Base-by-base conservation (phyloP, 768 basidiomycete species). In the Gloeostereum incarnatum region DNA sequence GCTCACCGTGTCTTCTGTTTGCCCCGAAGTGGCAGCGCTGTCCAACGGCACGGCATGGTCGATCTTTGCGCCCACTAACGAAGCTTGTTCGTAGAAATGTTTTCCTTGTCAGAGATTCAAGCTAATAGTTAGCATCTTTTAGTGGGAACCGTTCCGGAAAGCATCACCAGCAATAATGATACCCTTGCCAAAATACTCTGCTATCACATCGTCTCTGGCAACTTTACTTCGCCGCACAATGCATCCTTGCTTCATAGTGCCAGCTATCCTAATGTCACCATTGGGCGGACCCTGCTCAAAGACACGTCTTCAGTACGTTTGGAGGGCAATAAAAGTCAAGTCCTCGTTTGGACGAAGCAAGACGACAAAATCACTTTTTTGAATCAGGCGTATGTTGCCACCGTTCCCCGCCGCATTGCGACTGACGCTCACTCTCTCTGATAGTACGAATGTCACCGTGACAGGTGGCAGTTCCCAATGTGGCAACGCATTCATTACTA, bases 241-340 rank as follows among this genome's bases (percentile, higher is more conserved):
- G 56, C 59, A 8, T 53, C 57, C 11, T 69, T 59, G 40, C 60
- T 66, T 4, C 42, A 57, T 7, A 60, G 66, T 13, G 56, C 59
- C 8, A 53, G 57, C 11, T 70, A 59, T 40, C 79, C 81, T 2
- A 74, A 71, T 46, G 62, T 67, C 45, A 82, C 81, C 0, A 56
- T 87, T 38, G 78, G 76, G 1, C 69, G 78, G 27, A 79, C 82
- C 0, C 58, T 78, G n/a, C 63, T 84, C 31, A 70, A 68, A 29
- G 64, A 70, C 26, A 48, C 68, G 0, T 41, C 59, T 0, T 52
- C 68, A 20, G 72, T 79, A 6, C 53, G 49, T 16, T 69, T 85
- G 0, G 79, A 81, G 47, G 81, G 71, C 5, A 68, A 68, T 45
- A 62, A 68, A 46, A 59, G 58, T 0, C 81, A 82, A 45, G 81